phyloP scores from a whole-genome alignment of 805 yeast genomes.

The Priceomyces melissophilus region DNA sequence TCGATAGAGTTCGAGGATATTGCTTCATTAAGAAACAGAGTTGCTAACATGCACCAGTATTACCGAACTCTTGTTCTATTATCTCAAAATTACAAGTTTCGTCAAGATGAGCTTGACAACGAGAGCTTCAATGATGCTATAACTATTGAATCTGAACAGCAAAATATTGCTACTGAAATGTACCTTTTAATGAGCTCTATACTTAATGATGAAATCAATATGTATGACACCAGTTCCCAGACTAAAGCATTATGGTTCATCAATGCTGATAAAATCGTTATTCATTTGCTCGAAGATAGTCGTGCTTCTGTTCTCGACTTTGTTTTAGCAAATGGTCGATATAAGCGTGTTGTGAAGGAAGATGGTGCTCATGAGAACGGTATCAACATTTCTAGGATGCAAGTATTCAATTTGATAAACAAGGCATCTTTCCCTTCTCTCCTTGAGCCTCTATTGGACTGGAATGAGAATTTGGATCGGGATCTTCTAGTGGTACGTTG shows the following conservation, averaged over 20 bases:
- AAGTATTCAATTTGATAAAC: conserved; percentile 33
- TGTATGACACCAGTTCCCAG: conserved; percentile 13
- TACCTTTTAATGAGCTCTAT: conserved; percentile 35
- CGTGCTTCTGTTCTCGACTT: conserved; percentile 37
- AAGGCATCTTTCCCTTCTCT: conserved; percentile 30
- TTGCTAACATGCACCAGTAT: conserved; percentile 49
- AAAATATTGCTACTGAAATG: conserved; percentile 31
- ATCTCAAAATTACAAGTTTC: conserved; percentile 45
- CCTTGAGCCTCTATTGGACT: conserved; percentile 25
- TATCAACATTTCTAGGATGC: conserved; percentile 34
- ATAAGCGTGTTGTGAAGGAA: conserved; percentile 31
- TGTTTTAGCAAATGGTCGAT: conserved; percentile 32
- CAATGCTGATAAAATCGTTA: conserved; percentile 36
- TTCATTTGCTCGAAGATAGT: conserved; percentile 41
- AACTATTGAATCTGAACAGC: conserved; percentile 31
- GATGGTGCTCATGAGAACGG: conserved; percentile 40
- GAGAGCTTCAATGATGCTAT: conserved; percentile 43
- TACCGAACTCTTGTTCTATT: conserved; percentile 39
- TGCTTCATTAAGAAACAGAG: conserved; percentile 42
- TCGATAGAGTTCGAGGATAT: conserved; percentile 69
- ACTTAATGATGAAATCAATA: conserved; percentile 30
- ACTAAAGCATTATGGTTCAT: conserved; percentile 33
- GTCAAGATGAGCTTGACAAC: conserved; percentile 48
- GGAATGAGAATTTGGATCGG: conserved; percentile 5
- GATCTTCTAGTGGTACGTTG: conserved; percentile 34